Base-by-base conservation (phyloP, 2,329 filamentous ascomycete genomes). In the Alternaria ethzedia region DNA sequence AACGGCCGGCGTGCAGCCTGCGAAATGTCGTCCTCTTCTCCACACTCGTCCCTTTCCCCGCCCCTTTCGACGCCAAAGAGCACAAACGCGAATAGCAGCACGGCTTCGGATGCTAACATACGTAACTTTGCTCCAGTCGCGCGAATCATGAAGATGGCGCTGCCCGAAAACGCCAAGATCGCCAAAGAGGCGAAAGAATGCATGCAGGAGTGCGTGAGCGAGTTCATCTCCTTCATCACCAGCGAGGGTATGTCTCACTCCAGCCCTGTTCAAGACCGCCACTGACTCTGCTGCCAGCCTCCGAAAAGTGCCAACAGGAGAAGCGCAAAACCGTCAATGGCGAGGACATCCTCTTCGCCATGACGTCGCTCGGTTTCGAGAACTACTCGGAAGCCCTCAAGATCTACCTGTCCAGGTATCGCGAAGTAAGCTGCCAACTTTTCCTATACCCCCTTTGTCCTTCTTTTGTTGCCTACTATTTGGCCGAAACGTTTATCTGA, bases 131-230 rank as follows among this genome's bases (percentile, higher is more conserved):
- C 89, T 83, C 90, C 91, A 99, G 96, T 99, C 77, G 96, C 96
- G 70, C 91, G 96, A 61, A 98, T 99, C 81, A 99, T 99, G 96
- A 99, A 99, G 83, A 91, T 94, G 75, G 96, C 96, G 7, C 86
- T 99, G 52, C 96, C 96, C 55, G 96, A 99, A 70, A 99, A 99
- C 78, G 96, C 96, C 72, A 99, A 99, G 83, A 99, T 99, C 66
- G 94, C 94, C 64, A 99, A 99, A 80, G 96, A 99, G 80, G 96
- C 96, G 59, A 99, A 99, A 82, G 96, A 99, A 81, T 99, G 96
- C 83, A 98, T 99, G 96, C 96, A 99, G 82, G 96, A 99, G 82
- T 99, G 96, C 79, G 96, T 99, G 63, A 97, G 94, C 89, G 96
- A 99, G 83, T 99, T 99, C 82, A 99, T 99, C 85, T 97, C 93